Base-by-base conservation (phyloP, 192 early-diverging fungal species). In the Linnemannia elongata region DNA sequence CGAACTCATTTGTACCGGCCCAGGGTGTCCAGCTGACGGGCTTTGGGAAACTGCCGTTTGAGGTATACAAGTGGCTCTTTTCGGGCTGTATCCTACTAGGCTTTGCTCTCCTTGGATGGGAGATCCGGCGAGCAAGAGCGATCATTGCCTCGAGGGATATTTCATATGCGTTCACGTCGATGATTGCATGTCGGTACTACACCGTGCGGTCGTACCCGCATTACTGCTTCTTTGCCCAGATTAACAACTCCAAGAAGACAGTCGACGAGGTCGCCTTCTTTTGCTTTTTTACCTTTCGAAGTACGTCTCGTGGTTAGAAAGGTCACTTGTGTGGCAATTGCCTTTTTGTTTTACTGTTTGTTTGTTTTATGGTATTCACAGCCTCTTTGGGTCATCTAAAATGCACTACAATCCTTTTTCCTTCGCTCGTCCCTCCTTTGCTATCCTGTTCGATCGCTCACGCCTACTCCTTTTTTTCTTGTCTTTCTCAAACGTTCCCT, bases 201-300 rank as follows among this genome's bases (percentile, higher is more conserved):
- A 92, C 91, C 47, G 79, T 97, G 47, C 89, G 91, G 39, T 94
- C 92, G 18, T 97, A 96, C 84, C 82, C 93, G 18, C 93, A 97
- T 89, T 97, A 92, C 77, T 97, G 97, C 88, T 91, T 97, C 57
- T 97, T 97, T 82, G 68, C 83, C 7, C 90, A 94, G 55, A 94
- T 97, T 73, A 89, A 96, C 63, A 89, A 91, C 63, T 92, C 93
- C 4, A 92, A 85, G n/a, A 95, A 91, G 87, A 73, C 75, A 12
- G 90, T 90, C 30, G 97, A 97, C 69, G 82, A 91, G 3, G 35
- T 97, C 4, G 95, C 96, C 10, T 97, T 97, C 81, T 97, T 92
- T 89, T 94, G 96, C n/a, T 97, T 95, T 80, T 97, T 97, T 86
- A 90, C 91, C n/a, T 94, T 97, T 76, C 93, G 95, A 88, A 94